Conservation (phyloP, 768 basidiomycete genomes). For the Galerina marginata region DNA sequence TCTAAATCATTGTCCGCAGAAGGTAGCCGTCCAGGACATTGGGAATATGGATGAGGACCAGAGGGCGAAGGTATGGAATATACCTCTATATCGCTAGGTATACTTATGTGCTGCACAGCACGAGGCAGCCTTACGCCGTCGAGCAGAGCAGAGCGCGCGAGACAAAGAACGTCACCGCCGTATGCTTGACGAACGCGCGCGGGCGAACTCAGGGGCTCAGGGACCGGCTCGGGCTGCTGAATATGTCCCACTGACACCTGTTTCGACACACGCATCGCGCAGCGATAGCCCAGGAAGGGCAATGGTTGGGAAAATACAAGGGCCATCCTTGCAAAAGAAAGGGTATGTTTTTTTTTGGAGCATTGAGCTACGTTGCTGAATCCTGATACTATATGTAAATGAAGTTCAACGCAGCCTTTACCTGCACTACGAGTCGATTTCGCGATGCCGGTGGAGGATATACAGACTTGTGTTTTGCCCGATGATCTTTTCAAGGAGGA, state of each 20-base stretch:
- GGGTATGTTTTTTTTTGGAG: background rate
- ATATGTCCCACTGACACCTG: conserved; percentile 23
- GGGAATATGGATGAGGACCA: conserved; percentile 17
- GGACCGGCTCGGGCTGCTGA: background rate
- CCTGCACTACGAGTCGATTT: background rate
- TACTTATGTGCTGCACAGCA: conserved; percentile 16
- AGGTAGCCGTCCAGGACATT: conserved; percentile 10
- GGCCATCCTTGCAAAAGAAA: background rate
- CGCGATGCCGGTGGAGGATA: conserved; percentile 22
- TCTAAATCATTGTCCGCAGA: background rate
- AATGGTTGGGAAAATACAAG: background rate
- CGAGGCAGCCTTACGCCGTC: conserved; percentile 28
- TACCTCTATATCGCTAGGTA: background rate
- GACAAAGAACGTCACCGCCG: conserved; percentile 38
- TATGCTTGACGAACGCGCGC: conserved; percentile 31
- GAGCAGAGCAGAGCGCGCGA: conserved; percentile 43
- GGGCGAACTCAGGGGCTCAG: conserved; percentile 3
- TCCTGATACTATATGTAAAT: no score
- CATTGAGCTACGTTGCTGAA: no score
- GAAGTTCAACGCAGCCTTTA: background rate
- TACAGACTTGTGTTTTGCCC: conserved; percentile 35
- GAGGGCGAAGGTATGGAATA: conserved; percentile 10
- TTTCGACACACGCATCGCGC: conserved; percentile 15
- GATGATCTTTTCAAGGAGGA: conserved; percentile 34
- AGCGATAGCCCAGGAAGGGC: no score